These are phyloP conservation scores for Xylaria bambusicola DNA, from an alignment of 495 filamentous ascomycete species.

Conservation along the genomic window DNA sequence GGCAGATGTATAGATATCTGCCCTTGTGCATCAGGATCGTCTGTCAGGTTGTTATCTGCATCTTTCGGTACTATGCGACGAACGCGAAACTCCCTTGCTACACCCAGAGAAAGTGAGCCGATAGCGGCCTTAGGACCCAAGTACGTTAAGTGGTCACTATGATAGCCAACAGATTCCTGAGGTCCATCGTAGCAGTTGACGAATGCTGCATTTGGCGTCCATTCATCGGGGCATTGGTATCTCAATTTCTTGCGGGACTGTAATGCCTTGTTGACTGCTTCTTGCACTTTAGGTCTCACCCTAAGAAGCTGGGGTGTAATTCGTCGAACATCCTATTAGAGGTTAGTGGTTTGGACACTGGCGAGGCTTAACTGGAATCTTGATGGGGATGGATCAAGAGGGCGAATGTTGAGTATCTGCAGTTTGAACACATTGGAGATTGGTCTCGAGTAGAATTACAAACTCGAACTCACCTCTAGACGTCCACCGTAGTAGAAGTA, in stretches of 20 bases:
- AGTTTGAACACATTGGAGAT: neutral
- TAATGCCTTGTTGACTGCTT: slow-evolving; percentile 74
- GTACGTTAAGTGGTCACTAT: slow-evolving; percentile 91
- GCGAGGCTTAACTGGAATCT: neutral
- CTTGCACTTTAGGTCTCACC: slow-evolving; percentile 66
- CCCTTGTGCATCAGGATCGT: slow-evolving; percentile 64
- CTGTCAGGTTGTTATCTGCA: slow-evolving; percentile 32
- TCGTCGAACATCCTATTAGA: slow-evolving; percentile 65
- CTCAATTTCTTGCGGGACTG: slow-evolving; percentile 69
- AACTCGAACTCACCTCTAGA: slow-evolving; percentile 49
- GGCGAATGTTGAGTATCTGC: too few relatives aligned
- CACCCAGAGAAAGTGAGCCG: slow-evolving; percentile 85
- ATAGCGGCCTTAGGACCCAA: slow-evolving; percentile 86
- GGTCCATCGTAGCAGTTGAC: slow-evolving; percentile 90
- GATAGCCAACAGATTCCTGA: slow-evolving; percentile 81
- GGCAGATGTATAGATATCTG: slow-evolving; percentile 90
- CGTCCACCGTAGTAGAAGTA: slow-evolving; percentile 82
- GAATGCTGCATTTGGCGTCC: slow-evolving; percentile 86
- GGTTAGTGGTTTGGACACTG: neutral
- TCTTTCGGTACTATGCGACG: slow-evolving; percentile 64
- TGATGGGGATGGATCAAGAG: neutral
- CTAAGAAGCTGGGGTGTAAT: slow-evolving; percentile 69
- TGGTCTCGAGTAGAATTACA: neutral
- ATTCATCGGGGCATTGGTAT: slow-evolving; percentile 70
- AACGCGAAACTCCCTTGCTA: slow-evolving; percentile 87